Evolutionary conservation across 306 rosid genomes (phyloP), one percentile per base, ranked within the genome.

Genomic region (Hylodesmum podocarpum): DNA sequence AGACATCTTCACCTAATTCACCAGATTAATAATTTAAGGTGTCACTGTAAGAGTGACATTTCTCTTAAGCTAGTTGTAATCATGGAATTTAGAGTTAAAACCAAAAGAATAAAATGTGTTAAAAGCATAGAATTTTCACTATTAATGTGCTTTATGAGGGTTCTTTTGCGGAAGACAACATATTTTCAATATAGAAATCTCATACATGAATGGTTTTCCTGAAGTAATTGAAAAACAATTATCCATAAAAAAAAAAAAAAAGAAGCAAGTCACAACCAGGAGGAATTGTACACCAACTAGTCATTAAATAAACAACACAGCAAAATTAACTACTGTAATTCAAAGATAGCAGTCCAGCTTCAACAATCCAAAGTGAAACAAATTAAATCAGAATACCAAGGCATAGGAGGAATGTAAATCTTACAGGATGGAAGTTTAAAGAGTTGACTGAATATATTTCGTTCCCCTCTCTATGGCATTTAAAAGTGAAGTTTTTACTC

Each of bases 401-500:
- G 37, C 73, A 19, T 25, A 39, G 41, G 65, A 25, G 46, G 70
- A 82, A 53, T 64, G 62, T 22, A 66, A 78, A 77, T 66, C 94
- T 86, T 92, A 95, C 98, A 2, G 98, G 98, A 82, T 95, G 98
- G 75, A 95, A 95, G 83, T 90, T 92, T 83, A 92, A 83, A 47
- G 98, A 89, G 89, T 95, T 95, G 84, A 95, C 98, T 0, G 98
- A 88, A 76, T 90, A 92, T 76, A 92, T 92, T 44, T 92, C 96
- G 28, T 81, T 81, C 33, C 88, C 91, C 61, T 92, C 98, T 83
- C 98, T 87, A 83, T 95, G 98, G 85, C 98, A 90, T 83, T 92
- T 95, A 82, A 95, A 95, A 78, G 97, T 95, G 76, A 95, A 95
- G 71, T 95, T 95, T 86, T 95, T 92, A 76, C 79, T 84, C 72